Conservation (phyloP, 371 early-diverging fungal genomes). For the Zancudomyces culisetae region DNA sequence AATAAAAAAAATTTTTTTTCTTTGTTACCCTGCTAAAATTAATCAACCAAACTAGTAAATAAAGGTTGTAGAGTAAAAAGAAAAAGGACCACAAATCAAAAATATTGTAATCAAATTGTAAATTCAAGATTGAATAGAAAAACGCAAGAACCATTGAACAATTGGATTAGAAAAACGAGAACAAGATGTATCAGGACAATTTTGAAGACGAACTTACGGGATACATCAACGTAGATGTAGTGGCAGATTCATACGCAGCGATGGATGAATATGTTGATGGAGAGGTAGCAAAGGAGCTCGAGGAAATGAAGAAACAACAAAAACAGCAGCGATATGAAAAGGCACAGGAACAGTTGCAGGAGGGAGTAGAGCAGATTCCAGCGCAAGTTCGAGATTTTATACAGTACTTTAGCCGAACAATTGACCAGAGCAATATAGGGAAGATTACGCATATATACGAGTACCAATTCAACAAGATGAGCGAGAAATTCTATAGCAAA, state of each 20-base stretch:
- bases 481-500: constrained; percentile 79
- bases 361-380: constrained; percentile 31
- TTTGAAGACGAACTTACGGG: constrained; percentile 62
- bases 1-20: no score
- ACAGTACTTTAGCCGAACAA: constrained; percentile 54
- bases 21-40: no score
- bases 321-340: background rate
- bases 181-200: constrained; percentile 39
- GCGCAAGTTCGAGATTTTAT: constrained; percentile 70
- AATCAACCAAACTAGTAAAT: no score
- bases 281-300: constrained; percentile 20
- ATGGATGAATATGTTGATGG: constrained; percentile 28
- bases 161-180: no score
- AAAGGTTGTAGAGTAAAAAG: no score
- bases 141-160: no score
- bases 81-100: no score
- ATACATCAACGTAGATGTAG: constrained; percentile 49
- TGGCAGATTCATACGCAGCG: constrained; percentile 37
- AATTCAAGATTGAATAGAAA: no score
- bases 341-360: constrained; percentile 12
- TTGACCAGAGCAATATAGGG: constrained; percentile 52
- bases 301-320: constrained; percentile 7
- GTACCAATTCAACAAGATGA: constrained; percentile 73
- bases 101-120: no score
- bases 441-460: constrained; percentile 80